Evolutionary conservation across 2,329 filamentous ascomycete genomes (phyloP).

Genomic region (Dissoconium aciculare): DNA sequence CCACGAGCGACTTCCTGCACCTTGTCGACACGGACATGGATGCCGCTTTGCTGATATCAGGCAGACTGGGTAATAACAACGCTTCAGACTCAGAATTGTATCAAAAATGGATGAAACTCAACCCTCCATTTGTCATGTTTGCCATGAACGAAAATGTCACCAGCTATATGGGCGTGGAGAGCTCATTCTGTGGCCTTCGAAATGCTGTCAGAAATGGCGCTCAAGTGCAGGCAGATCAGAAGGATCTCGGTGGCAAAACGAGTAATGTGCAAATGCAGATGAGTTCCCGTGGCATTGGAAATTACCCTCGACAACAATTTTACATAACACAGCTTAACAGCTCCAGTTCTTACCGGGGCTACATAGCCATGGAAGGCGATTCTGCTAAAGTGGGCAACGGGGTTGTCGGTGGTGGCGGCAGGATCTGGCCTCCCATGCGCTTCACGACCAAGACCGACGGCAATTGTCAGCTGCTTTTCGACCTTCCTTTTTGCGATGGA

Average conservation of each 20-base stretch:
- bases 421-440: constrained; percentile 52
- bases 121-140: constrained; percentile 58
- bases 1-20: constrained; percentile 44
- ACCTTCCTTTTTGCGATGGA: constrained; percentile 76
- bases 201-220: constrained; percentile 44
- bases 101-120: constrained; percentile 42
- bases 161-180: constrained; percentile 52
- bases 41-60: constrained; percentile 54
- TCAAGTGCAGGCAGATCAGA: constrained; percentile 41
- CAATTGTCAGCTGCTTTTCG: constrained; percentile 74
- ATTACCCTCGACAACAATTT: constrained; percentile 73
- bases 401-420: constrained; percentile 55
- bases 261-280: constrained; percentile 39
- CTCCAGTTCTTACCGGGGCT: constrained; percentile 56
- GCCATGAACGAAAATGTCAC: constrained; percentile 48
- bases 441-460: constrained; percentile 69
- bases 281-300: constrained; percentile 50
- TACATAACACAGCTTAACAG: constrained; percentile 61
- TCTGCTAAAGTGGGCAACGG: constrained; percentile 40
- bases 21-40: constrained; percentile 75
- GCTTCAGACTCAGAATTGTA: constrained; percentile 43
- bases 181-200: constrained; percentile 66
- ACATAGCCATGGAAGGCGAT: constrained; percentile 49
- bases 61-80: constrained; percentile 45
- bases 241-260: constrained; percentile 33